Base-by-base conservation (phyloP, 1,284 basidiomycete species). In the Mrakiaceae sp. region DNA sequence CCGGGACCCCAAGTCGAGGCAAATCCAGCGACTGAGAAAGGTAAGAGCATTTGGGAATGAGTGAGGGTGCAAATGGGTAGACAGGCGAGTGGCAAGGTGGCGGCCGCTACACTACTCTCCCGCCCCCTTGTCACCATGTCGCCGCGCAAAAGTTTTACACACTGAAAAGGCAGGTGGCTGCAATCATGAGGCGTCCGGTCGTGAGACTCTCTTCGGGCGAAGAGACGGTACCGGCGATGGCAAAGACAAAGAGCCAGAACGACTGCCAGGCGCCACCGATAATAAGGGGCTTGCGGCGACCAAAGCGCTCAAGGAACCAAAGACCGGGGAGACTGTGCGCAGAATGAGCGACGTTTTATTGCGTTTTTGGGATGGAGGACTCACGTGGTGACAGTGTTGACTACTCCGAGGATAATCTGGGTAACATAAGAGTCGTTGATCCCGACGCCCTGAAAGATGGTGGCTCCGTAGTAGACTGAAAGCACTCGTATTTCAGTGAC, bases 381-480 rank as follows among this genome's bases (percentile, higher is more conserved):
- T 27, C 27, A 85, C 5, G 85, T 87, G 73, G 84, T 85, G 49
- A 77, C 76, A 69, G 87, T 85, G 73, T 87, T 87, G 70, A 87
- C 84, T 5, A 81, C 80, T 14, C 60, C 63, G 40, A 67, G 51
- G 42, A 64, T 65, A 52, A 67, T 64, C 27, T 65, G 63, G 12
- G 57, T 66, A 8, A 52, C 60, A 40, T 83, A 88, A 11, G 83
- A 83, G 72, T 87, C 84, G 6, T 73, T 62, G 66, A 88, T 82
- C 44, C 87, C 86, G 46, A 88, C 87, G 2, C 82, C 80, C 62
- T 78, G 70, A 78, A 89, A 87, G 64, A 88, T 78, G 0, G 84
- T 84, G 3, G 86, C 84, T 44, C 85, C 86, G 69, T 86, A 84
- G 75, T 87, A 84, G 76, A 84, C 7, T 10, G 5, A 6, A 27